These are phyloP conservation scores for Naegleria lovaniensis DNA, from an alignment of 208 protist genomes.

Conservation along the genomic window DNA sequence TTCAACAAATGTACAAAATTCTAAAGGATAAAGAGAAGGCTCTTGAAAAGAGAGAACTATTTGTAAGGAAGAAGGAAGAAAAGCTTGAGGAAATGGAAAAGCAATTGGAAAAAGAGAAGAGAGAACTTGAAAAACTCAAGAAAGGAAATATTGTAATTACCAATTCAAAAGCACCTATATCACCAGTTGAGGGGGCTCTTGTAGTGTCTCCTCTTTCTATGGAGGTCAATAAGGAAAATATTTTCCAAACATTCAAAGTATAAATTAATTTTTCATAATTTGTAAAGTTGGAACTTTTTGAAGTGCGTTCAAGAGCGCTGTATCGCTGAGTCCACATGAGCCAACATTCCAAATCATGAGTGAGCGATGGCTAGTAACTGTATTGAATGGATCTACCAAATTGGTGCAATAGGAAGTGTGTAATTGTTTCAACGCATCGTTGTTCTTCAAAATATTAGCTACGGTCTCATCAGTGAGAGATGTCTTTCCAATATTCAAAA, in stretches of 20 bases:
- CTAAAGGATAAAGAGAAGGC: background rate
- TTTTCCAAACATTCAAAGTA: background rate
- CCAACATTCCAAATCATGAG: no score
- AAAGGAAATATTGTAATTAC: no score
- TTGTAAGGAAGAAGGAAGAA: background rate
- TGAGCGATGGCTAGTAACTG: background rate
- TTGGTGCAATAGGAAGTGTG: background rate
- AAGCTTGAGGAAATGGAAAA: background rate
- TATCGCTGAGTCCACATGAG: no score
- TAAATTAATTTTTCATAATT: background rate
- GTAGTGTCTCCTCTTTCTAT: background rate
- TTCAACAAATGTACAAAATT: slow-evolving; percentile 1
- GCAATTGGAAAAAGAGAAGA: background rate
- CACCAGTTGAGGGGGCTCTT: background rate
- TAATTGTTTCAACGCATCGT: background rate
- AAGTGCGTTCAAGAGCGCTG: no score
- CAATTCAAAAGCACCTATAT: background rate
- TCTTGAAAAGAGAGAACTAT: background rate
- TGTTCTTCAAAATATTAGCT: background rate
- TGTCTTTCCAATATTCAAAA: background rate
- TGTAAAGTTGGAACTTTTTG: no score
- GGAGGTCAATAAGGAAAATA: background rate
- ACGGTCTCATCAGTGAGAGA: background rate
- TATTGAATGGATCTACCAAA: background rate
- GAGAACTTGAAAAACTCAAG: background rate